These are phyloP conservation scores for Candida albicans DNA, from an alignment of 1,139 yeast species.

Conservation along the genomic window DNA sequence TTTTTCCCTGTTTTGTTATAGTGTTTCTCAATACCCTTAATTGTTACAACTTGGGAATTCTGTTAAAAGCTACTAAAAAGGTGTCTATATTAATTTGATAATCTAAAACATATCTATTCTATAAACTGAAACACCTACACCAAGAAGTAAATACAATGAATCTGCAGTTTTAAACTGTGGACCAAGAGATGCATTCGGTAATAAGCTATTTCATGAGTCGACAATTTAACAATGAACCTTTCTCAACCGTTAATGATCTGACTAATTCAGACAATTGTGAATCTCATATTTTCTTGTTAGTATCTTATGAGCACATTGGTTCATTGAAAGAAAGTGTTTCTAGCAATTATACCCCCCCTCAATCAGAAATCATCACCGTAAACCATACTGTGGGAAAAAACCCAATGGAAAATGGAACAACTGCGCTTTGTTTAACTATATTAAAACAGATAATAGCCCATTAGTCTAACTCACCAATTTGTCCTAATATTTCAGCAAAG, in stretches of 20 bases:
- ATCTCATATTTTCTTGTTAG: conserved; percentile 25
- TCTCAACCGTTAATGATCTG: conserved; percentile 18
- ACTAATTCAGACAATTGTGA: conserved; percentile 14
- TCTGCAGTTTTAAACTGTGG: conserved; percentile 11
- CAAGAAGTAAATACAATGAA: conserved; percentile 39
- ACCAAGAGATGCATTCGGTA: neutral
- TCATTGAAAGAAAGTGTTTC: neutral
- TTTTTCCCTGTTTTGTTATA: neutral
- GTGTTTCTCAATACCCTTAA: neutral
- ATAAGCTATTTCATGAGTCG: neutral
- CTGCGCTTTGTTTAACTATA: conserved; percentile 19
- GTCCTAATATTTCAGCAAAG: conserved; percentile 45
- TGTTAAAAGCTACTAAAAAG: conserved; percentile 49
- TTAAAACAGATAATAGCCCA: conserved; percentile 21
- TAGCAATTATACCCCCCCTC: conserved; percentile 16
- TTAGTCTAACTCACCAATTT: conserved; percentile 32
- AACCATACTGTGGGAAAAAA: conserved; percentile 21
- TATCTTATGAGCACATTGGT: conserved; percentile 16
- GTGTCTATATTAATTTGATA: conserved; percentile 39
- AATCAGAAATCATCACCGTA: conserved; percentile 11
- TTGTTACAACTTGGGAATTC: conserved; percentile 17
- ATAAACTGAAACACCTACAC: conserved; percentile 53
- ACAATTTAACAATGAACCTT: conserved; percentile 17
- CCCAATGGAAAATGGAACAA: conserved; percentile 23
- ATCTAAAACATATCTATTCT: no score